Evolutionary conservation across 345 rosid species (phyloP).

Genomic region (Atalantia buxifolia): DNA sequence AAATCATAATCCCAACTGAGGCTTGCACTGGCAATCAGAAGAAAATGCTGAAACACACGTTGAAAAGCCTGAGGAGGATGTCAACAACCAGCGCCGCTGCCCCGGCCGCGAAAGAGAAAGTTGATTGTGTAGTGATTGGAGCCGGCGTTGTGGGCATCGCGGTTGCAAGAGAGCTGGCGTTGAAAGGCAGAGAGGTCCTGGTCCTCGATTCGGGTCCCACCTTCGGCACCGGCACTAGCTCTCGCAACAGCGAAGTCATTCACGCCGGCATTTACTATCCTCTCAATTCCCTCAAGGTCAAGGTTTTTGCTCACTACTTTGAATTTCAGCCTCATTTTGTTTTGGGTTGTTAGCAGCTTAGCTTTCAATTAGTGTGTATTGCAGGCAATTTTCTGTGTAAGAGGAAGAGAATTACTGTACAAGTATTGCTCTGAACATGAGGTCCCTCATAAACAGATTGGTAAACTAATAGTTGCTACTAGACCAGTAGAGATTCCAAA

Average conservation of each 20-base stretch:
- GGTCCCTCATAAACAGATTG: slow-evolving; percentile 59
- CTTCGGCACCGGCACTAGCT: slow-evolving; percentile 77
- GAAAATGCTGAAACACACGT: slow-evolving; percentile 8
- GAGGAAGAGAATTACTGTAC: slow-evolving; percentile 78
- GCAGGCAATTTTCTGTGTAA: slow-evolving; percentile 63
- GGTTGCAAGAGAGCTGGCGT: slow-evolving; percentile 65
- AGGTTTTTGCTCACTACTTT: no score
- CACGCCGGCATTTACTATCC: slow-evolving; percentile 96
- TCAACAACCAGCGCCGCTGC: not conserved
- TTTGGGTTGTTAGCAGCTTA: no score
- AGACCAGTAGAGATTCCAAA: slow-evolving; percentile 56
- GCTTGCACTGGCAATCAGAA: not conserved
- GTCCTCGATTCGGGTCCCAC: slow-evolving; percentile 79
- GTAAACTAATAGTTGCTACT: slow-evolving; percentile 86
- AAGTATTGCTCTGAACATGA: slow-evolving; percentile 52
- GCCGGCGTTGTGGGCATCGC: slow-evolving; percentile 91
- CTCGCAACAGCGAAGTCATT: slow-evolving; percentile 89
- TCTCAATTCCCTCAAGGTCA: slow-evolving; percentile 66
- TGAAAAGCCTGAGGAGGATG: slow-evolving; percentile 1
- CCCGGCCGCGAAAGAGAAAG: slow-evolving; percentile 56
- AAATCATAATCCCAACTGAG: no score
- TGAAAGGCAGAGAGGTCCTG: slow-evolving; percentile 60
- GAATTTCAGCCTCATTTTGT: no score
- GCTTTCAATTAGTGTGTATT: not conserved
- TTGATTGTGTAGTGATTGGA: slow-evolving; percentile 82